phyloP scores from a whole-genome alignment of 768 basidiomycete species.

The Pleurotus giganteus region DNA sequence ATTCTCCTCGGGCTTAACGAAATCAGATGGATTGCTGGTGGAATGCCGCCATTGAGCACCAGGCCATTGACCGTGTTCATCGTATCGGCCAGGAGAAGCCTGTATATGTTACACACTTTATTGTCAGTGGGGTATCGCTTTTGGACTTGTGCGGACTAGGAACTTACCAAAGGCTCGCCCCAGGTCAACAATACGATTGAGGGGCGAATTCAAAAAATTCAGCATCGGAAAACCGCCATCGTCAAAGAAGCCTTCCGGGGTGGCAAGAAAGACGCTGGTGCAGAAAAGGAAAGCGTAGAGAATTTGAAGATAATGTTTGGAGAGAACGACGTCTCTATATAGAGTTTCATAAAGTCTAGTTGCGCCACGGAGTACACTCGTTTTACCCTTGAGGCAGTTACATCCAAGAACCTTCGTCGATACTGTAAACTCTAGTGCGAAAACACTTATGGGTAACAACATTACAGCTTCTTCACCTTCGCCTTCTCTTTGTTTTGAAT shows the following conservation, averaged over 20 bases:
- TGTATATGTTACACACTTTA: slow-evolving; percentile 83
- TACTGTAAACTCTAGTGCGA: neutral
- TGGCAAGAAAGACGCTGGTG: slow-evolving; percentile 32
- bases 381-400: too few relatives aligned
- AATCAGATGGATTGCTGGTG: slow-evolving; percentile 90
- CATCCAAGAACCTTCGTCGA: too few relatives aligned
- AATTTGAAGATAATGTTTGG: slow-evolving; percentile 83
- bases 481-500: slow-evolving; percentile 41
- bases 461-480: slow-evolving; percentile 43
- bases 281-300: slow-evolving; percentile 71
- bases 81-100: slow-evolving; percentile 81
- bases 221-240: slow-evolving; percentile 84
- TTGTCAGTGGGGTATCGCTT: slow-evolving; percentile 43
- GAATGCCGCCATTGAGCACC: slow-evolving; percentile 82
- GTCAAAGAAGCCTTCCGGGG: slow-evolving; percentile 82
- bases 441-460: neutral
- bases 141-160: neutral
- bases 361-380: too few relatives aligned
- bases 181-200: slow-evolving; percentile 78
- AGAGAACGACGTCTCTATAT: slow-evolving; percentile 20
- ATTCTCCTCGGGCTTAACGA: neutral
- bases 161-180: neutral
- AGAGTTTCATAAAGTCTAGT: too few relatives aligned
- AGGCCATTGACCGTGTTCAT: slow-evolving; percentile 88
- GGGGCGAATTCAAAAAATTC: slow-evolving; percentile 75